Base-by-base conservation (phyloP, 1,139 yeast genomes). In the Debaryomycetaceae sp. region DNA sequence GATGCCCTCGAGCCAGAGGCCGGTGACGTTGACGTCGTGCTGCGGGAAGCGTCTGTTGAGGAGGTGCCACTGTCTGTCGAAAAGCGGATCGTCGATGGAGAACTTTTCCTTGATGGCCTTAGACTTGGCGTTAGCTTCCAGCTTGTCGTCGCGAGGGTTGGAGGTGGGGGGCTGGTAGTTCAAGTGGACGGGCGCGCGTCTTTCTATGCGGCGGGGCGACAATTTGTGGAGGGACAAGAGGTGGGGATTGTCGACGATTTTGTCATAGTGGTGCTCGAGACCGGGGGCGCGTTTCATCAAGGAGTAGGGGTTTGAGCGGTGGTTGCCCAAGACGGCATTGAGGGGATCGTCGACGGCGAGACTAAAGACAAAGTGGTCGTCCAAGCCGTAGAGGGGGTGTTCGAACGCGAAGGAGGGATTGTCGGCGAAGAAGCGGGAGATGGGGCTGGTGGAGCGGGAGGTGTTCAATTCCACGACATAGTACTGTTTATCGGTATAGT, bases 1-100 rank as follows among this genome's bases (percentile, higher is more conserved):
- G 32, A 80, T 71, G 27, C 81, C 81, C 39, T 76, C 76, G 24
- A 64, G 60, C 98, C 98, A 90, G 13, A 85, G 74, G 0, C 83
- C 92, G 1, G 85, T 61, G 10, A 85, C 92, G 46, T 92, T 90
- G 30, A 90, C 75, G 47, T 90, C 97, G 43, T 85, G 67, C 0
- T 94, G 94, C 0, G 83, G 83, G 40, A 59, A 73, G 3, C 53
- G 50, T 0, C 83, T 61, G 46, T 92, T 92, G 26, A 80, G 54
- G 19, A 92, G 55, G 53, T 90, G 96, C 99, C 99, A 92, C 53
- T 92, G 99, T 26, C 69, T 63, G 7, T 56, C 50, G 46, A 92
- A 90, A 12, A 68, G 57, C 0, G 98, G 98, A 53, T 90, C 99
- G 15, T 66, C 49, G 31, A 90, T 90, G 8, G 53, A 58, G 32